Conservation (phyloP, 768 basidiomycete genomes). For the Agaricus subrufescens region DNA sequence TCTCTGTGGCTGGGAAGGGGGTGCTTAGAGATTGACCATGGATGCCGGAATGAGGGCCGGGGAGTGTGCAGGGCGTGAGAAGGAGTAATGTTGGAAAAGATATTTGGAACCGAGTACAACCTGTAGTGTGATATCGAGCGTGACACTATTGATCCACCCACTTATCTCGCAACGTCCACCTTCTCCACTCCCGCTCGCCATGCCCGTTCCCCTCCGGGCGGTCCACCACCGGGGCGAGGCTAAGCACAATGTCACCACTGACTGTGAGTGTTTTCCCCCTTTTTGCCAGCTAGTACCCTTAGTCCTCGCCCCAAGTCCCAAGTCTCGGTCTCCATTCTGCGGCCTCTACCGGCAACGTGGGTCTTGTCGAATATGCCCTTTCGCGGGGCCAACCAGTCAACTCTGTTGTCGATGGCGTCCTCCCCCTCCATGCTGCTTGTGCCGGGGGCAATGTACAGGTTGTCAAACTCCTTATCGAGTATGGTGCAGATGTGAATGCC, state of each 20-base stretch:
- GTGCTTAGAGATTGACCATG: not conserved
- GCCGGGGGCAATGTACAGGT: constrained; percentile 88
- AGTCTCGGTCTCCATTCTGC: constrained; percentile 75
- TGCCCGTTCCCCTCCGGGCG: constrained; percentile 49
- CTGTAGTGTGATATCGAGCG: too few species aligned
- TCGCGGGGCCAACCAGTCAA: constrained; percentile 95
- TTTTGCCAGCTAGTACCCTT: constrained; percentile 5
- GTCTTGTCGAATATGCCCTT: constrained; percentile 89
- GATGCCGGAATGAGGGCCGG: not conserved
- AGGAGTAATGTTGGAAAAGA: too few species aligned
- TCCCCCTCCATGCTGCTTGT: constrained; percentile 94
- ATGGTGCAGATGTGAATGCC: constrained; percentile 98
- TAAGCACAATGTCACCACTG: constrained; percentile 55
- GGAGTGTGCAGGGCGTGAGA: too few species aligned
- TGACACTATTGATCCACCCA: not conserved
- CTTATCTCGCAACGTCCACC: not conserved
- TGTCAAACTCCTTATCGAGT: constrained; percentile 83
- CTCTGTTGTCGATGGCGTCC: constrained; percentile 90
- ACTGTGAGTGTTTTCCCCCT: constrained; percentile 33
- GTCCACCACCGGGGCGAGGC: constrained; percentile 45
- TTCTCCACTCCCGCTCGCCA: constrained; percentile 17
- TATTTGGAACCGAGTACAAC: too few species aligned
- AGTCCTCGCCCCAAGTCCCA: constrained; percentile 44
- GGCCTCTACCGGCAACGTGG: constrained; percentile 82
- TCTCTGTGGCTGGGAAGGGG: not conserved